Percentiles rank a stretch among this genome's conserved stretches.
Conservation (phyloP, 768 basidiomycete species). For the Trichaptum fuscoviolaceum region DNA sequence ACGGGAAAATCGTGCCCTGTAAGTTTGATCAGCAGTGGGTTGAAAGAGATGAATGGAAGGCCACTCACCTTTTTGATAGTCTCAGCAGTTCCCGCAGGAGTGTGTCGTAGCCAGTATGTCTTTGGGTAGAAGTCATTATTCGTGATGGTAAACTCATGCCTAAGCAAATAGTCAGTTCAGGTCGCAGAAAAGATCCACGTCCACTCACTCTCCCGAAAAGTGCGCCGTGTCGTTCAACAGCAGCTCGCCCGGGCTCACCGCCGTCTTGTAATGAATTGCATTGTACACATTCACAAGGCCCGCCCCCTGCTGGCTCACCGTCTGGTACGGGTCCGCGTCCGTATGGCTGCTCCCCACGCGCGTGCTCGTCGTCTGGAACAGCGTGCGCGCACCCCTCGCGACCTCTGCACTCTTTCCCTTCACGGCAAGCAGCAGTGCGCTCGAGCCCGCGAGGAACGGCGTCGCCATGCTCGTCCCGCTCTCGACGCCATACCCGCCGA, state of each 20-base stretch:
- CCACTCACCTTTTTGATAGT: conserved; percentile 37
- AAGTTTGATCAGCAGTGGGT: conserved; percentile 3
- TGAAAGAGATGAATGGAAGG: not conserved
- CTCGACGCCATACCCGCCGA: conserved; percentile 33
- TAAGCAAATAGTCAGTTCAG: conserved; percentile 13
- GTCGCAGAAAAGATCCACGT: not conserved
- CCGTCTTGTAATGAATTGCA: conserved; percentile 47
- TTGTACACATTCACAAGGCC: conserved; percentile 54
- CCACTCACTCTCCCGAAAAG: conserved; percentile 38
- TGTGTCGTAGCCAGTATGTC: conserved; percentile 45
- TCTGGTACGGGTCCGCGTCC: conserved; percentile 46
- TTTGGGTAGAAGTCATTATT: conserved; percentile 42
- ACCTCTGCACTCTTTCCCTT: conserved; percentile 30
- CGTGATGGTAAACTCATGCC: conserved; percentile 45
- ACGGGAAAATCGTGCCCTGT: conserved; percentile 37
- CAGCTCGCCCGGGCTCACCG: conserved; percentile 51
- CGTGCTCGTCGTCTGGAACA: conserved; percentile 46
- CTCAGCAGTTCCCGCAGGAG: conserved; percentile 50
- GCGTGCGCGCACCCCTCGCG: conserved; percentile 28
- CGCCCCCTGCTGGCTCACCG: conserved; percentile 48
- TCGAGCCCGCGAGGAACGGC: conserved; percentile 40
- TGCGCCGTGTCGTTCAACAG: conserved; percentile 60
- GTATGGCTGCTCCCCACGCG: conserved; percentile 38
- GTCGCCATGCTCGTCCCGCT: conserved; percentile 40
- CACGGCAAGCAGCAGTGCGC: conserved; percentile 37